A percentile compares a stretch with the other conserved stretches of the same genome.
phyloP scores from a whole-genome alignment of 1,139 yeast species.

The Yamadazyma dushanensis region DNA sequence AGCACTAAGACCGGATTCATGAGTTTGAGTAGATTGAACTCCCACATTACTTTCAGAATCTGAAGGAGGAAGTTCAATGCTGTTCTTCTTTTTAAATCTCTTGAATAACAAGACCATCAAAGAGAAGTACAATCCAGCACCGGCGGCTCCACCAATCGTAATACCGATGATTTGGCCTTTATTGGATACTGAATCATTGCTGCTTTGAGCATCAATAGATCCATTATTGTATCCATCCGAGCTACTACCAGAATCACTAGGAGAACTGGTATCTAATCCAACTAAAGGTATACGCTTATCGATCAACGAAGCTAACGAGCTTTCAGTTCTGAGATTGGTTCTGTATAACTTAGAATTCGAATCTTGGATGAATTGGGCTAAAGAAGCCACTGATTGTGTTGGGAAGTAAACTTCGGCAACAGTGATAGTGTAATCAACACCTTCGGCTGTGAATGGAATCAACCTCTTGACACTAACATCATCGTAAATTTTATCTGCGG shows the following conservation, averaged over 20 bases:
- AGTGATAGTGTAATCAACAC: constrained; percentile 58
- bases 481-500: constrained; percentile 25
- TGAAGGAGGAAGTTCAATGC: constrained; percentile 42
- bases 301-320: constrained; percentile 54
- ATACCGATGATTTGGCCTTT: constrained; percentile 56
- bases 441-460: constrained; percentile 62
- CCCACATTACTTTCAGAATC: constrained; percentile 44
- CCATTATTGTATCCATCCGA: constrained; percentile 42
- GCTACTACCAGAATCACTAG: constrained; percentile 26
- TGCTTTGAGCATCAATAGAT: constrained; percentile 35
- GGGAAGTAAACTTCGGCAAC: constrained; percentile 81
- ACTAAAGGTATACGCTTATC: constrained; percentile 65
- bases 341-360: constrained; percentile 49
- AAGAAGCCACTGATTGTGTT: constrained; percentile 38
- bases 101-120: constrained; percentile 48
- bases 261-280: constrained; percentile 38
- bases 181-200: constrained; percentile 18
- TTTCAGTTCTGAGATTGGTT: constrained; percentile 47
- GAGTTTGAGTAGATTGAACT: constrained; percentile 16
- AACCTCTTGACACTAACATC: constrained; percentile 58
- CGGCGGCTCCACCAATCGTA: constrained; percentile 68
- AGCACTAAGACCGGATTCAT: constrained; percentile 29
- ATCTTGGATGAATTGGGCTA: constrained; percentile 46
- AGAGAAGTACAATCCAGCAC: constrained; percentile 57
- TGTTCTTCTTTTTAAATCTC: constrained; percentile 35